Conservation (phyloP, 495 filamentous ascomycete species). For the Penicillium canescens region DNA sequence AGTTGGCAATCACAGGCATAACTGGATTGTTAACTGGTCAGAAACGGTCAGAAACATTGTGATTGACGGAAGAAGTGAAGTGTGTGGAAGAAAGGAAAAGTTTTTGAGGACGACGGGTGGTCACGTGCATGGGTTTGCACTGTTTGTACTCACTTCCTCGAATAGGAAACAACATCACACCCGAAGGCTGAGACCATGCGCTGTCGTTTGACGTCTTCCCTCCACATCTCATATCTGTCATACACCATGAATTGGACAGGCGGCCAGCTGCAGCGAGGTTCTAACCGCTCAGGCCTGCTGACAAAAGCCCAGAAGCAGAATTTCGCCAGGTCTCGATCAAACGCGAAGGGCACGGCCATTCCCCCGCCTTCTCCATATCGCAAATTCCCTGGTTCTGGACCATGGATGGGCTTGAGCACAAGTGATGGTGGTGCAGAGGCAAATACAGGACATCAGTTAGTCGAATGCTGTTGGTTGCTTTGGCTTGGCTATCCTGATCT, state of each 20-base stretch:
- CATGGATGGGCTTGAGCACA: conserved; percentile 3
- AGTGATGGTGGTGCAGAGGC: conserved; percentile 1
- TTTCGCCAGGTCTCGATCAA: conserved; percentile 26
- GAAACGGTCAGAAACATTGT: background rate
- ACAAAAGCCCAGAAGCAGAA: conserved; percentile 30
- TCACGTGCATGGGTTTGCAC: no score
- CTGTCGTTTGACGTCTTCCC: background rate
- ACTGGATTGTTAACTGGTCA: no score
- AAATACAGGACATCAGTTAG: conserved; percentile 14
- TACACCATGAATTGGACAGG: conserved; percentile 48
- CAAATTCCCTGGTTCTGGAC: conserved; percentile 10
- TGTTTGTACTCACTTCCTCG: no score
- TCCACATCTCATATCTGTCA: background rate
- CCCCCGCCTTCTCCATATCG: conserved; percentile 11
- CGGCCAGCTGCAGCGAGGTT: conserved; percentile 38
- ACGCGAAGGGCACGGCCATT: conserved; percentile 12
- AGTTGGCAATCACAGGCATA: conserved; percentile 3
- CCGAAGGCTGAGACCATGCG: no score
- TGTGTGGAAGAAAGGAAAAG: background rate
- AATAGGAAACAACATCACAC: no score
- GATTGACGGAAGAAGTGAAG: conserved; percentile 7
- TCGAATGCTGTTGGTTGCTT: conserved; percentile 6
- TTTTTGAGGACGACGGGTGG: no score
- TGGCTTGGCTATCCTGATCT: background rate
- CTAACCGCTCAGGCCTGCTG: conserved; percentile 28